Evolutionary conservation across 352 stramenopile species (phyloP), one percentile per base, ranked within the genome.

Genomic region (Phytopythium montanum): DNA sequence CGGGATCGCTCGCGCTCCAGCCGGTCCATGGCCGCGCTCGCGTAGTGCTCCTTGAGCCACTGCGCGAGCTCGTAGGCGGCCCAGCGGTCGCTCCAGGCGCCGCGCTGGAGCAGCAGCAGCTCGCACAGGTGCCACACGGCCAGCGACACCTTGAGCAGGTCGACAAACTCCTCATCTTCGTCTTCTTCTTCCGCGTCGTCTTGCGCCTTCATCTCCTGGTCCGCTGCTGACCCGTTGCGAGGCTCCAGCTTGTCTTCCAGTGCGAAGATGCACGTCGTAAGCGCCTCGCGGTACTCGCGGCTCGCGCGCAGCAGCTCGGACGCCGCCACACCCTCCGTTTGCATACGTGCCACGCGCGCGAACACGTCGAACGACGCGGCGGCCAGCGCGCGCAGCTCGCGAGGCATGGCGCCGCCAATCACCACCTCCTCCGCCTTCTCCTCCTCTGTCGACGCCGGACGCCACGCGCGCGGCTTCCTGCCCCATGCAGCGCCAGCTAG

Each of bases 1-100:
- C 72, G 66, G 21, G 68, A 48, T 26, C 76, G 84, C 36, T 81
- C 66, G 0, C 51, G 55, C 56, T 88, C 78, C 10, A 79, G 58
- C 21, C 81, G 80, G 14, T 92, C 78, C 58, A 91, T 62, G 14
- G 76, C 61, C 23, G 63, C 62, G 39, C 73, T 75, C 34, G 65
- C 79, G 56, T 92, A 94, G 56, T 92, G 81, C 49, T 92, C 78
- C 51, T 92, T 82, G 19, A 94, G 71, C 85, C 85, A 94, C 14
- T 54, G 48, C 10, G 73, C 85, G 42, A 94, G 62, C 28, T 89
- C 82, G 68, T 94, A 94, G 6, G 82, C 78, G 36, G 90, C 64
- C 28, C 65, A 62, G 36, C 63, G 72, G 64, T 93, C 81, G 34
- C 80, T 75, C 56, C 70, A 63, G 6, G 65, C 62, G 39, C 77